Evolutionary conservation across 2,329 filamentous ascomycete genomes (phyloP).

Genomic region (Laburnicola sp.): DNA sequence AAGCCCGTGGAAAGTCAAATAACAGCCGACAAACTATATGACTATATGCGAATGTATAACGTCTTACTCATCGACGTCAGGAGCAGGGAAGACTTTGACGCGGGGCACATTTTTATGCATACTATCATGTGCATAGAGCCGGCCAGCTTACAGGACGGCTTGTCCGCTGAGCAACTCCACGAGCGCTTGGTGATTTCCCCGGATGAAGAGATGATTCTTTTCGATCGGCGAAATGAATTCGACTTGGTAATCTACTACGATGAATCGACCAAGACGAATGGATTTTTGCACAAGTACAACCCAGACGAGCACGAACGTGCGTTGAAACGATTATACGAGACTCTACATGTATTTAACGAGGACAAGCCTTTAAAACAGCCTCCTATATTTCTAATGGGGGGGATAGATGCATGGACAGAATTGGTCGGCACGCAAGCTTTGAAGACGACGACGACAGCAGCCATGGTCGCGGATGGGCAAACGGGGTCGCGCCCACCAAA

Average conservation of each 20-base stretch:
- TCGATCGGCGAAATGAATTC: conserved; percentile 72
- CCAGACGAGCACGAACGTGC: conserved; percentile 50
- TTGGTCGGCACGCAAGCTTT: conserved; percentile 73
- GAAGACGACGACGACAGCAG: conserved; percentile 59
- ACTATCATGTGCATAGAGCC: conserved; percentile 90
- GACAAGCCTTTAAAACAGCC: conserved; percentile 71
- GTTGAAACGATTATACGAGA: conserved; percentile 74
- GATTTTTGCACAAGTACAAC: conserved; percentile 57
- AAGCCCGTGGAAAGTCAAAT: conserved; percentile 64
- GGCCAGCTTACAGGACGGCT: conserved; percentile 68
- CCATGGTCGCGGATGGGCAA: conserved; percentile 52
- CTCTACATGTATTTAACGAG: conserved; percentile 81
- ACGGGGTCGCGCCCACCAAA: conserved; percentile 54
- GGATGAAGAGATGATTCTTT: conserved; percentile 73
- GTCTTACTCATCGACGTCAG: conserved; percentile 87
- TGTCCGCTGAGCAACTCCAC: conserved; percentile 65
- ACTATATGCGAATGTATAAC: conserved; percentile 67
- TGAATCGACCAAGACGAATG: conserved; percentile 62
- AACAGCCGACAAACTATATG: conserved; percentile 69
- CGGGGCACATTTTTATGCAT: conserved; percentile 83
- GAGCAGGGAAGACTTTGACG: conserved; percentile 76
- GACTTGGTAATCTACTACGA: conserved; percentile 94
- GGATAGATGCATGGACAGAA: conserved; percentile 83
- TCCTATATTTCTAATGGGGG: conserved; percentile 79
- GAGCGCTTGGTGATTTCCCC: conserved; percentile 73